Evolutionary conservation across 805 yeast genomes (phyloP), one percentile per base, ranked within the genome.

Genomic region (Candida maris): DNA sequence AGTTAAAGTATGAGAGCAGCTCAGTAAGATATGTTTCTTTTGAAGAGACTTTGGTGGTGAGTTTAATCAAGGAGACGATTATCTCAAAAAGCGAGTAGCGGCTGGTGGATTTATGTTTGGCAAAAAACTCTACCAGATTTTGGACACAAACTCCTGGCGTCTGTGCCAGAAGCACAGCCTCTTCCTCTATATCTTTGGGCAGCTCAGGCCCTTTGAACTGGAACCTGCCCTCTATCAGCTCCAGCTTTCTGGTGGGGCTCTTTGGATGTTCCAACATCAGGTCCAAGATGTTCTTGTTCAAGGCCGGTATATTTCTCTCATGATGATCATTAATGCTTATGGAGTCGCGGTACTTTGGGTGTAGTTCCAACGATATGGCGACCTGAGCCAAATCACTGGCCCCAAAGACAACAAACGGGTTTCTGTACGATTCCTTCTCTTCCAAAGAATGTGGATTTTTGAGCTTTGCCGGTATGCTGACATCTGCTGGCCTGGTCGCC

Each of bases 271-370:
- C 40, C 13, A 45, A 20, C 37, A 48, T 34, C 13, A 46, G 16
- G 17, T 48, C 47, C 17, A 44, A 14, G 6, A 42, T 7, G 21
- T 39, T 37, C 29, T 37, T 39, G 25, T 32, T 38, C 4, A 40
- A 32, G 19, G 35, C 33, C 4, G 23, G 9, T 18, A 34, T 32
- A 8, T 34, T 27, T 35, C 48, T 37, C 12, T 26, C 6, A 15
- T 39, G 41, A 13, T 39, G 38, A 26, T 50, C 49, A 27, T 52
- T 54, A 6, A 47, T 19, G 20, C 39, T 46, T 2, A 51, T 25
- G 9, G 42, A 35, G 7, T 46, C 41, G n/a, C 33, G 27, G 25
- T 55, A 53, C 20, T 44, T 35, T 3, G 32, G 9, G 3, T 43
- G 49, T 5, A 36, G 22, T 15, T 29, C 24, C n/a, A 32, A 31